Conservation (phyloP, 176 grass and related monocot genomes). For the Cymbopogon citratus region DNA sequence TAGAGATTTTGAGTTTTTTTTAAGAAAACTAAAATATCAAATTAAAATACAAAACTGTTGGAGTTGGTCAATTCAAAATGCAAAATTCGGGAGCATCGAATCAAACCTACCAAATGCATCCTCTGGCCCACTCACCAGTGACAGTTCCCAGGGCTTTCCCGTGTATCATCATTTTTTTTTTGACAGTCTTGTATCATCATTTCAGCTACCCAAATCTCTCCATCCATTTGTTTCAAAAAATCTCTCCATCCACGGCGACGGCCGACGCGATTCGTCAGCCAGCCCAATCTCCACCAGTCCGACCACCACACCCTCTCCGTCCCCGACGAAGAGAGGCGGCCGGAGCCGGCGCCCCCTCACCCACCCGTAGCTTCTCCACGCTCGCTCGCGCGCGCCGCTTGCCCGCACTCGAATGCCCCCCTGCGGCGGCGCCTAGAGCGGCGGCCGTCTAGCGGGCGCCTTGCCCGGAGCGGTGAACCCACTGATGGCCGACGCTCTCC, state of each 20-base stretch:
- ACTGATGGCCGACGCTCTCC: constrained; percentile 58
- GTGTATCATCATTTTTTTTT: constrained; percentile 28
- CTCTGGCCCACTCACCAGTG: not conserved
- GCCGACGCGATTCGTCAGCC: not conserved
- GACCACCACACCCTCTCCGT: constrained; percentile 10
- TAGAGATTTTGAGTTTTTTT: too few relatives aligned
- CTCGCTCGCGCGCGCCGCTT: not conserved
- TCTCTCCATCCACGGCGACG: constrained; percentile 9
- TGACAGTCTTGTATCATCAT: constrained; percentile 28
- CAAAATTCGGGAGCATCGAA: too few relatives aligned
- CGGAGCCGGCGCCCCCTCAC: not conserved
- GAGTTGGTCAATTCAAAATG: too few relatives aligned
- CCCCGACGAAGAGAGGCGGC: not conserved
- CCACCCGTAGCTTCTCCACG: not conserved
- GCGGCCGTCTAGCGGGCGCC: constrained; percentile 16
- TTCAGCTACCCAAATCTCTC: constrained; percentile 2
- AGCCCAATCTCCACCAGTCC: constrained; percentile 3
- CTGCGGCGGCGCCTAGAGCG: not conserved
- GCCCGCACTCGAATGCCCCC: constrained; percentile 14
- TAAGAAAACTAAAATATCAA: too few relatives aligned
- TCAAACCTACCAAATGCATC: not conserved
- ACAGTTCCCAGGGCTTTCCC: not conserved
- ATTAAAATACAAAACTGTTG: too few relatives aligned
- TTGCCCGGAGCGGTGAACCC: not conserved
- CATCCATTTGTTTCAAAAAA: too few relatives aligned